phyloP scores from a whole-genome alignment of 2,329 filamentous ascomycete species.

The Coleophoma cylindrospora region DNA sequence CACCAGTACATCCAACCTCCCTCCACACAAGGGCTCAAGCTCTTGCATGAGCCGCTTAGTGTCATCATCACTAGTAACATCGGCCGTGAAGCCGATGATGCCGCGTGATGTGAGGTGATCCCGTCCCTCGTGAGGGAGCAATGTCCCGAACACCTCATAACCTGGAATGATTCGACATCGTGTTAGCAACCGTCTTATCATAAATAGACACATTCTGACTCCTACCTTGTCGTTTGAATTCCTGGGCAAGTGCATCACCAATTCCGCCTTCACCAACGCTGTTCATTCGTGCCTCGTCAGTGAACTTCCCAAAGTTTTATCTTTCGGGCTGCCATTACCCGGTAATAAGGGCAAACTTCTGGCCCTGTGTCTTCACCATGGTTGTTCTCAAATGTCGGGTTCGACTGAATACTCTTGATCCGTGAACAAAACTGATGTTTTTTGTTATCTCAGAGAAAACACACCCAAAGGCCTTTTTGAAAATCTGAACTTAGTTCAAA shows the following conservation, averaged over 20 bases:
- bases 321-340: too few relatives aligned
- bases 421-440: too few relatives aligned
- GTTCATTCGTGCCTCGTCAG: too few relatives aligned
- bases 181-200: not conserved
- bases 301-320: too few relatives aligned
- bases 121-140: not conserved
- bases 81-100: not conserved
- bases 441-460: too few relatives aligned
- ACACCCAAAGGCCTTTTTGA: too few relatives aligned
- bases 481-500: too few relatives aligned
- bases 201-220: not conserved
- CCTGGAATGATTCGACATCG: not conserved
- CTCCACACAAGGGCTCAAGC: not conserved
- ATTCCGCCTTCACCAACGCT: not conserved
- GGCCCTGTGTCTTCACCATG: too few relatives aligned
- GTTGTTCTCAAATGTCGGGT: too few relatives aligned
- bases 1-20: not conserved
- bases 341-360: too few relatives aligned
- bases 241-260: not conserved
- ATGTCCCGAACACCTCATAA: not conserved
- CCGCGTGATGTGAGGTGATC: not conserved
- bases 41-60: not conserved
- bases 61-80: not conserved
- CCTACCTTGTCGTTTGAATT: not conserved
- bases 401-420: too few relatives aligned